Evolutionary conservation across 2,329 filamentous ascomycete genomes (phyloP).

Genomic region (Chaetomium sp.): DNA sequence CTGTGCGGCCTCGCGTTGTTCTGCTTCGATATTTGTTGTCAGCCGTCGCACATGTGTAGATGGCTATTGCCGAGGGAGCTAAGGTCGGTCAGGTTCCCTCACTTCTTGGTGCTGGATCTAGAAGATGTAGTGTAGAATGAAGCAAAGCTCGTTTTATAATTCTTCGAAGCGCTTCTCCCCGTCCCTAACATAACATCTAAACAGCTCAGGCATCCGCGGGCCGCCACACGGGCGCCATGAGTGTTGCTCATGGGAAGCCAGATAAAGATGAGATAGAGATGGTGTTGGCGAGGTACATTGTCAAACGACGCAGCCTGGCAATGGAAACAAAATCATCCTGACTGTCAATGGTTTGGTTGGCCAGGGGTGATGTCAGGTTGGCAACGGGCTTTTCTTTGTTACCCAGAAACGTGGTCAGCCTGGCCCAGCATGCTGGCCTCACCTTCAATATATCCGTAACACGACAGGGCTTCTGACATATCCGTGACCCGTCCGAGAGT

Average conservation of each 20-base stretch:
- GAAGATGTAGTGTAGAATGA: neutral
- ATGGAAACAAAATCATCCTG: neutral
- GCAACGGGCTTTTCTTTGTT: neutral
- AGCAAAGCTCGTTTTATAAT: neutral
- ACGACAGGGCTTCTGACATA: neutral
- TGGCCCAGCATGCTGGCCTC: neutral
- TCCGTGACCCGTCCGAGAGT: neutral
- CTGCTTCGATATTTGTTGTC: neutral
- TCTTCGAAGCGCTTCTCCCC: neutral
- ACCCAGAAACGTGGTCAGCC: neutral
- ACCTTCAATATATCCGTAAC: neutral
- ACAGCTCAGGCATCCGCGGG: neutral
- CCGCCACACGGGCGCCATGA: neutral
- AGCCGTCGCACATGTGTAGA: neutral
- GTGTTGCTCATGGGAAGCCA: neutral
- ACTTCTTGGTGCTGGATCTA: neutral
- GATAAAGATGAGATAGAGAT: neutral
- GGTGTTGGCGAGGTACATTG: neutral
- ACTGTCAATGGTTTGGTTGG: neutral
- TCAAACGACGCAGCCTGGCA: neutral
- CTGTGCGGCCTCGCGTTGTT: neutral
- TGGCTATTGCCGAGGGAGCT: neutral
- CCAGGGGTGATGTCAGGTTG: neutral
- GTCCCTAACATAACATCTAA: neutral
- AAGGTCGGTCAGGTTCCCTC: neutral